phyloP scores from a whole-genome alignment of 129 eudicot species.

The Scalesia atractyloides region DNA sequence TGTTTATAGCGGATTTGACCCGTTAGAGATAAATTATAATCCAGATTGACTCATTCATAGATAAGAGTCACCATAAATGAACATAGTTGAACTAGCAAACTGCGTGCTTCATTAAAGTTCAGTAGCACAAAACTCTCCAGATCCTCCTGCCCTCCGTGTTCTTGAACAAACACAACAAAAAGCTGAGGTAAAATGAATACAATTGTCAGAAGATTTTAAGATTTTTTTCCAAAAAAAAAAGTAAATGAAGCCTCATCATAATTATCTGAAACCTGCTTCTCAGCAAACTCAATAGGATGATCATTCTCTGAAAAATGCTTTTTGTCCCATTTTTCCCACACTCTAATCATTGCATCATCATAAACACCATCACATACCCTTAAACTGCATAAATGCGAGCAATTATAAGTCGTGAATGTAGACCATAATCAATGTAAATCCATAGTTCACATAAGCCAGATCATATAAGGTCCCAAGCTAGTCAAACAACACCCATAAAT shows the following conservation, averaged over 20 bases:
- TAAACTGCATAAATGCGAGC: conserved; percentile 47
- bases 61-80: conserved; percentile 6
- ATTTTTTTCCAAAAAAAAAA: background rate
- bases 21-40: background rate
- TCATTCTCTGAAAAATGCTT: conserved; percentile 88
- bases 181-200: conserved; percentile 41
- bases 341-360: conserved; percentile 70
- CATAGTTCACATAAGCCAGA: background rate
- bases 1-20: background rate
- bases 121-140: conserved; percentile 92
- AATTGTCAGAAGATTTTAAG: conserved; percentile 21
- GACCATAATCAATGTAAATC: background rate
- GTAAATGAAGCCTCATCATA: conserved; percentile 10
- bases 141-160: conserved; percentile 93
- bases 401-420: background rate
- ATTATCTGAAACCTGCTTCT: conserved; percentile 61
- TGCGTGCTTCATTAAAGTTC: conserved; percentile 77
- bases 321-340: conserved; percentile 93
- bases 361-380: conserved; percentile 84
- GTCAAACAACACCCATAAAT: background rate
- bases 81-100: conserved; percentile 84
- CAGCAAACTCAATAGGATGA: conserved; percentile 79
- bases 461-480: background rate
- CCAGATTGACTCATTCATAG: background rate
- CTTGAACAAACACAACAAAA: conserved; percentile 89